Conservation (phyloP, 129 eudicot genomes). For the Flaveria ramosissima region DNA sequence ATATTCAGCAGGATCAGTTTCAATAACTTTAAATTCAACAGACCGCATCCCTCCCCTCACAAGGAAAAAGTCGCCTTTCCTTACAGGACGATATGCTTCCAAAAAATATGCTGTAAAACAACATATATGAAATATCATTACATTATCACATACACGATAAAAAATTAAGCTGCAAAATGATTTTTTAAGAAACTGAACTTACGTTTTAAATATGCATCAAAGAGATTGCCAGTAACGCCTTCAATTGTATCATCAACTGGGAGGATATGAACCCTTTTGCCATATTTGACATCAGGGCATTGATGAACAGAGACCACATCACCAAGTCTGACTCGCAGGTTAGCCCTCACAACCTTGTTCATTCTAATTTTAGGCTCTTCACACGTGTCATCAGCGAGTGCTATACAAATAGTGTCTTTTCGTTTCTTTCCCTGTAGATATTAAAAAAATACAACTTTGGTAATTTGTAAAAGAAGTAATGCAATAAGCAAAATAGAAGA, state of each 20-base stretch:
- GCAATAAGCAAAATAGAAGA: neutral
- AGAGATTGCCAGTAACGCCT: slow-evolving; percentile 87
- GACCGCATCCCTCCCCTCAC: slow-evolving; percentile 96
- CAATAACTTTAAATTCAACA: slow-evolving; percentile 88
- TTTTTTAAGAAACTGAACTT: slow-evolving; percentile 28
- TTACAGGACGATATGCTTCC: slow-evolving; percentile 89
- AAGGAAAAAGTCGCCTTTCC: slow-evolving; percentile 81
- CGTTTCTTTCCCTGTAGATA: slow-evolving; percentile 83
- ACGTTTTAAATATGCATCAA: slow-evolving; percentile 93
- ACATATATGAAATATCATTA: neutral
- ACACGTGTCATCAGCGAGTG: slow-evolving; percentile 92
- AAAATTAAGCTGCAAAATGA: neutral
- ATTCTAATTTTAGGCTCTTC: slow-evolving; percentile 89
- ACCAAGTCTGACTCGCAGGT: slow-evolving; percentile 87
- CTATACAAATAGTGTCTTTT: slow-evolving; percentile 87
- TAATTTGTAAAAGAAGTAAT: neutral
- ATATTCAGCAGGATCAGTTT: slow-evolving; percentile 89
- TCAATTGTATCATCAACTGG: slow-evolving; percentile 92
- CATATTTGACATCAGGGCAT: slow-evolving; percentile 89
- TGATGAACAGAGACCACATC: slow-evolving; percentile 96
- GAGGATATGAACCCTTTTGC: slow-evolving; percentile 94
- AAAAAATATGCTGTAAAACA: slow-evolving; percentile 74
- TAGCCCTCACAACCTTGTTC: slow-evolving; percentile 86
- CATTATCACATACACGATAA: neutral
- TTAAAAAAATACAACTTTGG: neutral